Conservation (phyloP, 176 grass and related monocot genomes). For the Bonia amplexicaulis region DNA sequence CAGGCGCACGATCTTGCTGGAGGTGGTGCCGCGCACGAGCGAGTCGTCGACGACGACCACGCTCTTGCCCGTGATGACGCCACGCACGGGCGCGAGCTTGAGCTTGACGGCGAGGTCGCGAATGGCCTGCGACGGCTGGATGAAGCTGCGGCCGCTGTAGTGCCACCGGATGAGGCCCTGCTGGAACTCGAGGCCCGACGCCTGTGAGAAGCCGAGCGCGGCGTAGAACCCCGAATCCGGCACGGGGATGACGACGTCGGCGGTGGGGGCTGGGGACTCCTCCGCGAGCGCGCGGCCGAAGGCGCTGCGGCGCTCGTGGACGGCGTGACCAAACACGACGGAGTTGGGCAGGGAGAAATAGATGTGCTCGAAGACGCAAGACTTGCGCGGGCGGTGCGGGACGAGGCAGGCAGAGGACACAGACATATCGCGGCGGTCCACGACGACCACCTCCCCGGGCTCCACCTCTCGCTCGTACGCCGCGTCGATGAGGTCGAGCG, state of each 20-base stretch:
- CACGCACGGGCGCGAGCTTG: conserved; percentile 74
- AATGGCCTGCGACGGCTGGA: conserved; percentile 72
- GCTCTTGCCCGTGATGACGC: conserved; percentile 75
- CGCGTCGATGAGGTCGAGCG: conserved; percentile 85
- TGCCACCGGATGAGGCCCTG: conserved; percentile 91
- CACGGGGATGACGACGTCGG: conserved; percentile 91
- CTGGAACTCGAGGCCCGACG: conserved; percentile 72
- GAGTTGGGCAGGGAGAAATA: conserved; percentile 90
- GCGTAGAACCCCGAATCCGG: conserved; percentile 95
- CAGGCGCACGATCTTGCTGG: conserved; percentile 83
- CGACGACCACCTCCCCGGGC: conserved; percentile 78
- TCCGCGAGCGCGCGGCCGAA: conserved; percentile 81
- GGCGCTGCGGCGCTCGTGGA: conserved; percentile 67
- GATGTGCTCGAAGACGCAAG: conserved; percentile 94
- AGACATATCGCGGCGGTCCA: conserved; percentile 71
- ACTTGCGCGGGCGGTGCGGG: conserved; percentile 61
- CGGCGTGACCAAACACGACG: conserved; percentile 61
- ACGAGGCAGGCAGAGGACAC: conserved; percentile 63
- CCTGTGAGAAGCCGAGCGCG: conserved; percentile 67
- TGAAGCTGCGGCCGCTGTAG: conserved; percentile 91
- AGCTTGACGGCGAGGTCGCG: conserved; percentile 91
- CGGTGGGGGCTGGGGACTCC: conserved; percentile 66
- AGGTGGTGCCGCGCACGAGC: conserved; percentile 90
- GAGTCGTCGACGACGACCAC: conserved; percentile 95
- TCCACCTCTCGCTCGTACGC: conserved; percentile 69